Conservation (phyloP, 1,284 basidiomycete genomes). For the Cutaneotrichosporon dermatis region DNA sequence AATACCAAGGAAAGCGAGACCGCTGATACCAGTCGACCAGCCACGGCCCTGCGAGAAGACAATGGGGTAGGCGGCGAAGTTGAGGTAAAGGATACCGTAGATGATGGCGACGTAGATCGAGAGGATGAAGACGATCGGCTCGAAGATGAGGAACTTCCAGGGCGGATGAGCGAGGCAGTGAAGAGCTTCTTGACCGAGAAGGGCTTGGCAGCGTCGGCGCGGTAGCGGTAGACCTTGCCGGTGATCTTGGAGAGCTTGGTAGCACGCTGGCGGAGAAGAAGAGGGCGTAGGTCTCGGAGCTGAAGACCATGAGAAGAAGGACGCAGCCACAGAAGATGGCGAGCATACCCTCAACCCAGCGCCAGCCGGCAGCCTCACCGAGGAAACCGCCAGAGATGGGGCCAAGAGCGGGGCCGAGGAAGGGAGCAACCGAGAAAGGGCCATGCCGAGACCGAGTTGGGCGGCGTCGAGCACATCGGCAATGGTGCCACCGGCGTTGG, state of each 20-base stretch:
- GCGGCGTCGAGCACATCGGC: constrained; percentile 41
- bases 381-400: constrained; percentile 48
- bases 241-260: constrained; percentile 44
- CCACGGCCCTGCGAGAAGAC: constrained; percentile 60
- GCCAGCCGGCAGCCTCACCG: constrained; percentile 45
- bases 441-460: constrained; percentile 42
- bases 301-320: constrained; percentile 18
- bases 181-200: constrained; percentile 40
- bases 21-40: constrained; percentile 60
- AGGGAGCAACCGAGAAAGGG: constrained; percentile 20
- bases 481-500: constrained; percentile 47
- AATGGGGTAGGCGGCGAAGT: constrained; percentile 53
- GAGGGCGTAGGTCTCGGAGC: constrained; percentile 52
- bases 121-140: constrained; percentile 52
- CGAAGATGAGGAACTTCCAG: constrained; percentile 51
- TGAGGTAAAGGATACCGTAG: constrained; percentile 43
- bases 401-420: constrained; percentile 26
- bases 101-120: constrained; percentile 59
- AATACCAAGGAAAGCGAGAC: constrained; percentile 64
- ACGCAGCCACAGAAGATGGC: constrained; percentile 48
- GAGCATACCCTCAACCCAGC: constrained; percentile 64
- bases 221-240: constrained; percentile 48
- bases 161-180: constrained; percentile 49
- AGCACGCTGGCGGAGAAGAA: constrained; percentile 48
- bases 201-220: constrained; percentile 50